Evolutionary conservation across 148 eudicot species (phyloP).

Genomic region (Suaeda aralocaspica): DNA sequence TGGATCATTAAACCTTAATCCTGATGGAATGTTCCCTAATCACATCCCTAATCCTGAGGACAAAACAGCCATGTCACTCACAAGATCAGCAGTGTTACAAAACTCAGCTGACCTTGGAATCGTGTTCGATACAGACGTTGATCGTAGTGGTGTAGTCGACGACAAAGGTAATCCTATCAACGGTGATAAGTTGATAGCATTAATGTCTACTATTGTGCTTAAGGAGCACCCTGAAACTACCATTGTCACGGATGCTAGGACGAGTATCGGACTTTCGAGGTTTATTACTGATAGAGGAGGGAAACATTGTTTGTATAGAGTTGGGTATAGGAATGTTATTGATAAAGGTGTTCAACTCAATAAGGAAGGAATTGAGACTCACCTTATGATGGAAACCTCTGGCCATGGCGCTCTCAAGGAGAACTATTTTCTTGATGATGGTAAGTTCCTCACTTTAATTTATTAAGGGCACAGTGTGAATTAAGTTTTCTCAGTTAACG

Average conservation of each 20-base stretch:
- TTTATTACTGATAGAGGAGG: conserved; percentile 65
- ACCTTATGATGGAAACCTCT: conserved; percentile 85
- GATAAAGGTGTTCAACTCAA: conserved; percentile 79
- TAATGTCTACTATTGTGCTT: conserved; percentile 74
- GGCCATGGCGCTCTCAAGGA: conserved; percentile 97
- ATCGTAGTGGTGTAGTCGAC: conserved; percentile 85
- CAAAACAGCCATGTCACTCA: conserved; percentile 73
- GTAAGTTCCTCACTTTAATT: too few relatives aligned
- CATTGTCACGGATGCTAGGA: conserved; percentile 83
- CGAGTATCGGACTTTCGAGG: conserved; percentile 67
- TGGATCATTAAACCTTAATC: conserved; percentile 73
- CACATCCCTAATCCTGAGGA: conserved; percentile 97
- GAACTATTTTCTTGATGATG: conserved; percentile 89
- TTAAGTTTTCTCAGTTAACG: too few relatives aligned
- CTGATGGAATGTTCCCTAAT: conserved; percentile 93
- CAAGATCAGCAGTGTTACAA: conserved; percentile 56
- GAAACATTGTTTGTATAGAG: conserved; percentile 75
- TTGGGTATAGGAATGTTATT: conserved; percentile 90
- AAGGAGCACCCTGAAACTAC: conserved; percentile 73
- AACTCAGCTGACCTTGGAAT: conserved; percentile 77
- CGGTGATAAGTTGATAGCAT: conserved; percentile 73
- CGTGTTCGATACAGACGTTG: conserved; percentile 92
- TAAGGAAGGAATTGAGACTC: conserved; percentile 57
- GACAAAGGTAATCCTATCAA: conserved; percentile 67
- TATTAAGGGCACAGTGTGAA: too few relatives aligned